phyloP scores from a whole-genome alignment of 495 filamentous ascomycete species.

The Talaromyces borbonicus region DNA sequence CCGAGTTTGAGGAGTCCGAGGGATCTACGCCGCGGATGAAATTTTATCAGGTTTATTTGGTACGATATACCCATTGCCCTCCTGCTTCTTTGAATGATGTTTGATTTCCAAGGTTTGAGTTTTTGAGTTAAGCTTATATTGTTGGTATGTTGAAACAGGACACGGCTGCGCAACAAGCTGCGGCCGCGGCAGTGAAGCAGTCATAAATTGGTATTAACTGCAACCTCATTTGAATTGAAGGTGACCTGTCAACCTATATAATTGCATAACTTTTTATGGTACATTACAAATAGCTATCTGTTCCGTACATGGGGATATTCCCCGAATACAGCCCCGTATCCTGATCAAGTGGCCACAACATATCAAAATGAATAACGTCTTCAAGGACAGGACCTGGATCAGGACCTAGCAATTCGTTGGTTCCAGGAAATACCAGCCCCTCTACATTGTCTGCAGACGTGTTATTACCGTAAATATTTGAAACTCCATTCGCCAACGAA shows the following conservation, averaged over 20 bases:
- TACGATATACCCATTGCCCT: constrained; percentile 30
- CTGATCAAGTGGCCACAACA: constrained; percentile 5
- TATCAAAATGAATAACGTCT: constrained; percentile 7
- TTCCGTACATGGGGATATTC: constrained; percentile 8
- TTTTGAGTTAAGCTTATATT: not conserved
- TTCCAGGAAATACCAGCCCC: constrained; percentile 5
- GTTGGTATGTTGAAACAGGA: constrained; percentile 9
- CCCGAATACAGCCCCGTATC: constrained; percentile 6
- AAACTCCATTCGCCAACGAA: not conserved
- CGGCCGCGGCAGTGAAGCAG: not conserved
- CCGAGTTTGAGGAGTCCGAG: constrained; percentile 37
- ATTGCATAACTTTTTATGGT: too few species aligned
- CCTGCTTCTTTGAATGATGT: too few species aligned
- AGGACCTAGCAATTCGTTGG: constrained; percentile 3
- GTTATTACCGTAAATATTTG: not conserved
- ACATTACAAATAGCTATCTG: constrained; percentile 7
- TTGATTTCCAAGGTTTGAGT: not conserved
- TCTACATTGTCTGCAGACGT: constrained; percentile 3
- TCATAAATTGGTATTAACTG: not conserved
- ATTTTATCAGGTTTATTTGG: constrained; percentile 60
- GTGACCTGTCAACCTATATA: too few species aligned
- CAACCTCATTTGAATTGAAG: not conserved
- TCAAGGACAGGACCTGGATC: constrained; percentile 7
- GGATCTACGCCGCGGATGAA: constrained; percentile 42
- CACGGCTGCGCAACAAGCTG: constrained; percentile 7